Conservation (phyloP, 2,329 filamentous ascomycete genomes). For the Byssothecium circinans region DNA sequence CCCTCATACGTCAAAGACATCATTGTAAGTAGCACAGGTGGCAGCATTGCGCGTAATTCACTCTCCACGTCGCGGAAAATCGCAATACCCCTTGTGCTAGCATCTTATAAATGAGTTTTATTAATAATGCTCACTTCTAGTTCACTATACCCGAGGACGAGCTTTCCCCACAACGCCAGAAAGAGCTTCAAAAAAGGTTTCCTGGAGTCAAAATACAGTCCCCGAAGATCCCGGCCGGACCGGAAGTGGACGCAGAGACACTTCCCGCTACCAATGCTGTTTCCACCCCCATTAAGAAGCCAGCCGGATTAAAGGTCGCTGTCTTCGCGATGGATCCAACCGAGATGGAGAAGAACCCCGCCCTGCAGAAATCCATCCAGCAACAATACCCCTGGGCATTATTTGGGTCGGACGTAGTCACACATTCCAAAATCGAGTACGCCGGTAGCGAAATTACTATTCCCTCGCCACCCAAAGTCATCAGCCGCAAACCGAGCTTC, state of each 20-base stretch:
- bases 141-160: conserved; percentile 8
- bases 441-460: background rate
- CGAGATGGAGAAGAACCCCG: background rate
- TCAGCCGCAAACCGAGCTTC: background rate
- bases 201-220: conserved; percentile 6
- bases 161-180: background rate
- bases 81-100: background rate
- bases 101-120: background rate
- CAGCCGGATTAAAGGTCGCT: conserved; percentile 8
- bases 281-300: conserved; percentile 2
- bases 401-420: background rate
- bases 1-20: conserved; percentile 5
- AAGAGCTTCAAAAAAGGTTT: conserved; percentile 4
- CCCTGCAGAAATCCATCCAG: conserved; percentile 4
- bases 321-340: conserved; percentile 10
- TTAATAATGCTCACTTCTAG: background rate
- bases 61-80: background rate
- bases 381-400: conserved; percentile 11
- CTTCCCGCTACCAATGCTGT: background rate
- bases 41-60: background rate
- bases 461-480: too few relatives aligned
- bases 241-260: background rate
- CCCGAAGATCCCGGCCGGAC: background rate
- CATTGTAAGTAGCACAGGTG: background rate
- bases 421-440: background rate